Base-by-base conservation (phyloP, 768 basidiomycete species). In the Mycena polygramma region DNA sequence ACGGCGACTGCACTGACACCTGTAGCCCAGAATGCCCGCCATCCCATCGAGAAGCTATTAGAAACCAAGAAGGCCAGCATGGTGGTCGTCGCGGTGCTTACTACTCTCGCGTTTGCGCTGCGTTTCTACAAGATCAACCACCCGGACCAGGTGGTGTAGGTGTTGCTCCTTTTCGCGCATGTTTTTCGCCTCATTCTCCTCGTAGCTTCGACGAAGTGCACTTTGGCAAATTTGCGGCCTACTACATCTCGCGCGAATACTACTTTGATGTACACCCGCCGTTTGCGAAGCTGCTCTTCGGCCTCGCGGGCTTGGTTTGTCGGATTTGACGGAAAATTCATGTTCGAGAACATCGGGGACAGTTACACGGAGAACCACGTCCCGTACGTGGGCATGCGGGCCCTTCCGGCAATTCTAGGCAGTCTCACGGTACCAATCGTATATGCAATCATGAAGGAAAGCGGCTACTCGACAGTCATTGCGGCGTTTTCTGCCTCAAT, bases 261-360 rank as follows among this genome's bases (percentile, higher is more conserved):
- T 99, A 99, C 83, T 99, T 99, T 85, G 98, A 99, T 79, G 97
- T 99, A 10, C 98, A 99, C 77, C 98, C 98, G 45, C 98, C 98
- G 2, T 89, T 99, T 60, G 97, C 98, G 49, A 99, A 99, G 80
- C 88, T 99, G 69, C 86, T 99, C 30, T 95, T 97, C 77, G 98
- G 92, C 49, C 87, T 98, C 41, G 94, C 94, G 36, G 98, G 96
- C n/a, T 71, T 99, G 95, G 95, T 93, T 97, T 66, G 94, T 96
- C 37, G 98, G 97, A 13, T 99, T 97, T 77, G 94, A 98, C 74
- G 98, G 98, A 48, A 85, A 92, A 59, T 99, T 98, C 81, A 87
- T 90, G 36, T 99, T 99, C 84, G 94, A 98, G 69, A 92, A 91
- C 75, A 99, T 99, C 71, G 98, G 97, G 30, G 97, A 99, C 80